phyloP scores from a whole-genome alignment of 2,329 filamentous ascomycete species.

The Trichoderma sp. region DNA sequence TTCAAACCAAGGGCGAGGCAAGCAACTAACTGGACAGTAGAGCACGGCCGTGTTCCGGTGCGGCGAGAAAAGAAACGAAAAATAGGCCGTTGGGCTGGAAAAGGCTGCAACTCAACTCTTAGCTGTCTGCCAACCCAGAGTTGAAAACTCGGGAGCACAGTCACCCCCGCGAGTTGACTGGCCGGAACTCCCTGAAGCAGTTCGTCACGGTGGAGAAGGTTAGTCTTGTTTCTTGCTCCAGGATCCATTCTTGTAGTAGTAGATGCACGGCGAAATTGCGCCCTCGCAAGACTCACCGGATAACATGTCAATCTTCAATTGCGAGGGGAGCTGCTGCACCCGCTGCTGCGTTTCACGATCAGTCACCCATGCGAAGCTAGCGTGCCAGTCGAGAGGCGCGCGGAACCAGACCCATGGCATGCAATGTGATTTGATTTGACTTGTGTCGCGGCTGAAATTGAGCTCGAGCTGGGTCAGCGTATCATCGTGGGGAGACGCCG shows the following conservation, averaged over 20 bases:
- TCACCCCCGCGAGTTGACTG: neutral
- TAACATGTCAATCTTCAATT: neutral
- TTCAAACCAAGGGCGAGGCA: neutral
- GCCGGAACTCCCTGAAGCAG: neutral
- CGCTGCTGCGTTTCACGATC: slow-evolving; percentile 18
- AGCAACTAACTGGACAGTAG: neutral
- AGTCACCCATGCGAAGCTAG: slow-evolving; percentile 3
- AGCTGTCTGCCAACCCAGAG: neutral
- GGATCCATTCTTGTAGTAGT: neutral
- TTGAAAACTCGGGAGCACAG: neutral
- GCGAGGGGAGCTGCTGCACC: slow-evolving; percentile 4
- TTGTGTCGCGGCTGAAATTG: slow-evolving; percentile 13
- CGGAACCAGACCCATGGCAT: slow-evolving; percentile 14
- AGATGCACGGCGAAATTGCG: slow-evolving; percentile 1
- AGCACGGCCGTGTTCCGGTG: neutral
- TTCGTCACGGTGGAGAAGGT: neutral
- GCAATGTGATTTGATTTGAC: neutral
- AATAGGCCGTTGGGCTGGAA: neutral
- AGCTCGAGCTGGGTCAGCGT: slow-evolving; percentile 19
- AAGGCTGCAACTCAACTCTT: neutral
- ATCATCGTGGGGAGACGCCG: slow-evolving; percentile 18
- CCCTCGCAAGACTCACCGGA: neutral
- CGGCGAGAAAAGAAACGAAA: neutral
- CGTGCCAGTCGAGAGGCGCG: slow-evolving; percentile 2
- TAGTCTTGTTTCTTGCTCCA: neutral